Evolutionary conservation across 2,329 filamentous ascomycete genomes (phyloP).

Genomic region (Penicillium aurantiogriseum): DNA sequence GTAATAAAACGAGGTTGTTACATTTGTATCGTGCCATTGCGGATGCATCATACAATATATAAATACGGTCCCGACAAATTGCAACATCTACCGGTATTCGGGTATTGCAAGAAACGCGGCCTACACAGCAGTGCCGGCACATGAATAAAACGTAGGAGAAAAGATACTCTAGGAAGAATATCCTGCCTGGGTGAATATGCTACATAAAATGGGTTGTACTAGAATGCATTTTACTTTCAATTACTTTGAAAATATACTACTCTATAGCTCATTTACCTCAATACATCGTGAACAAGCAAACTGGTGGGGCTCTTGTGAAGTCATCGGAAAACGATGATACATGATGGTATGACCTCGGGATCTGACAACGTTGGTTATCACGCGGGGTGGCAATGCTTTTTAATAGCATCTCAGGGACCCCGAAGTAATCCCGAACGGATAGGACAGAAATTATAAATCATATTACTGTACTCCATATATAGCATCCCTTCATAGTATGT

Average conservation of each 20-base stretch:
- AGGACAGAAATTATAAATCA: background rate
- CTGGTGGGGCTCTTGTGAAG: background rate
- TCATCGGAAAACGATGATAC: background rate
- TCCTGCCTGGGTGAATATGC: background rate
- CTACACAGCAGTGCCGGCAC: background rate
- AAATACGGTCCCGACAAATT: background rate
- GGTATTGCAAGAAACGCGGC: too few species aligned
- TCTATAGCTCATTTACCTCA: background rate
- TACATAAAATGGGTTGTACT: background rate
- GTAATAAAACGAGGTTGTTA: background rate
- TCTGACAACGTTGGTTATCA: background rate
- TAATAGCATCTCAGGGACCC: background rate
- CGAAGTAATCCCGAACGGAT: slow-evolving; percentile 1
- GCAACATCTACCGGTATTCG: background rate
- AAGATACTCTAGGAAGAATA: background rate
- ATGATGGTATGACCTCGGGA: background rate
- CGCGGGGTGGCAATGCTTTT: background rate
- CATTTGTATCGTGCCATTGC: background rate
- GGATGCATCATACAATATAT: background rate
- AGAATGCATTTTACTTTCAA: background rate
- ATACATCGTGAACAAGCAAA: background rate
- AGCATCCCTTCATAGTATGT: background rate
- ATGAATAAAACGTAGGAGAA: background rate
- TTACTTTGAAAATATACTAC: background rate
- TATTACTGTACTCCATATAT: background rate